These are phyloP conservation scores for Teunomyces atbi DNA, from an alignment of 805 yeast genomes.

Conservation along the genomic window DNA sequence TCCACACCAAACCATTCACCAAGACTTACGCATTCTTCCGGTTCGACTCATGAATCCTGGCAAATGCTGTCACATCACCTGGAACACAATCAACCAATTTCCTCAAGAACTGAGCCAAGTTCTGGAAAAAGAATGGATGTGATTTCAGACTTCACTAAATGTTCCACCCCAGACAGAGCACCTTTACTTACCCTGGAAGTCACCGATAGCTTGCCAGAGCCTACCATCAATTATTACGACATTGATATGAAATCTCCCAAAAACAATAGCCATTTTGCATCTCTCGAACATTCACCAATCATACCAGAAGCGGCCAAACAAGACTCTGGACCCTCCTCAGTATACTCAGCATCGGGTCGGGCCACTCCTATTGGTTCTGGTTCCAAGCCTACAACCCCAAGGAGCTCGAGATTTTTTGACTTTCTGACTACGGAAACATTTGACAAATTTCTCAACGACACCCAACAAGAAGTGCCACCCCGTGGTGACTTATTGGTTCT, in stretches of 20 bases:
- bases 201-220: slow-evolving; percentile 11
- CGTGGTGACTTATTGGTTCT: slow-evolving; percentile 20
- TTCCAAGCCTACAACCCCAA: slow-evolving; percentile 5
- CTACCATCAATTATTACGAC: slow-evolving; percentile 10
- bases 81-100: not conserved
- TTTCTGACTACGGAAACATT: slow-evolving; percentile 11
- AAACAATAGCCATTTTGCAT: too few species aligned
- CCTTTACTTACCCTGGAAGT: not conserved
- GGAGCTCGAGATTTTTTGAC: slow-evolving; percentile 6
- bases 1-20: slow-evolving; percentile 1
- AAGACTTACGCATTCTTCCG: not conserved
- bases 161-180: not conserved
- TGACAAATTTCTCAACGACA: slow-evolving; percentile 17
- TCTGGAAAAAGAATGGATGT: not conserved
- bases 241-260: slow-evolving; percentile 1
- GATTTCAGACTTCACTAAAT: not conserved
- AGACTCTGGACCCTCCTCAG: not conserved
- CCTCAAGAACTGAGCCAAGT: not conserved
- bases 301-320: not conserved
- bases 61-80: not conserved
- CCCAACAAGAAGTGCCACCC: slow-evolving; percentile 22
- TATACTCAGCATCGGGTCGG: not conserved
- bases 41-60: not conserved
- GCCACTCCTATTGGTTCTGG: not conserved
- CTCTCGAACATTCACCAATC: not conserved